Conservation (phyloP, 805 yeast species). For the Candida ortonii region DNA sequence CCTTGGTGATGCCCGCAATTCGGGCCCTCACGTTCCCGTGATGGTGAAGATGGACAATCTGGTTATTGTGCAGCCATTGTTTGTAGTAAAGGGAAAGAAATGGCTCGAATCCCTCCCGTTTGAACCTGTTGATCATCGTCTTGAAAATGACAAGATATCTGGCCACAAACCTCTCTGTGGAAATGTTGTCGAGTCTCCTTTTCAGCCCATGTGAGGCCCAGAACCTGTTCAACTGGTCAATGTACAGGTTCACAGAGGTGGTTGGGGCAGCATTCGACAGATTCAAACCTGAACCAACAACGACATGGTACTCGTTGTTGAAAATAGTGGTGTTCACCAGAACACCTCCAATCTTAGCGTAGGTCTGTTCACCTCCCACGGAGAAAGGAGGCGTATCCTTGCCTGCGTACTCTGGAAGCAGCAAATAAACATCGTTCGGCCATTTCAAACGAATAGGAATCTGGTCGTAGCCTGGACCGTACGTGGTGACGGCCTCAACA, state of each 20-base stretch:
- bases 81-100: conserved; percentile 71
- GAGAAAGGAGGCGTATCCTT: conserved; percentile 21
- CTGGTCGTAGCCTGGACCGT: conserved; percentile 53
- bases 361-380: conserved; percentile 61
- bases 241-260: conserved; percentile 74
- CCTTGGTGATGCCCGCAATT: conserved; percentile 77
- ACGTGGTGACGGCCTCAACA: conserved; percentile 67
- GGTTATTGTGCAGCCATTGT: conserved; percentile 82
- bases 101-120: conserved; percentile 60
- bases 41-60: conserved; percentile 60
- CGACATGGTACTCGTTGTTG: conserved; percentile 57
- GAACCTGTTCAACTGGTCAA: conserved; percentile 56
- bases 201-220: conserved; percentile 40
- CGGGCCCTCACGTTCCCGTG: conserved; percentile 48
- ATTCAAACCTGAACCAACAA: conserved; percentile 87
- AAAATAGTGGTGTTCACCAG: conserved; percentile 74
- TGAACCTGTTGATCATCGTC: conserved; percentile 55
- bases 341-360: conserved; percentile 79
- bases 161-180: conserved; percentile 59
- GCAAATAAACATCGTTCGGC: conserved; percentile 91
- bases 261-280: conserved; percentile 87
- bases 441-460: conserved; percentile 85
- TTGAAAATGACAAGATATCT: conserved; percentile 64
- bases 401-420: conserved; percentile 58
- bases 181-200: conserved; percentile 21